Conservation (phyloP, 1,284 basidiomycete genomes). For the Cronartium ribicola region DNA sequence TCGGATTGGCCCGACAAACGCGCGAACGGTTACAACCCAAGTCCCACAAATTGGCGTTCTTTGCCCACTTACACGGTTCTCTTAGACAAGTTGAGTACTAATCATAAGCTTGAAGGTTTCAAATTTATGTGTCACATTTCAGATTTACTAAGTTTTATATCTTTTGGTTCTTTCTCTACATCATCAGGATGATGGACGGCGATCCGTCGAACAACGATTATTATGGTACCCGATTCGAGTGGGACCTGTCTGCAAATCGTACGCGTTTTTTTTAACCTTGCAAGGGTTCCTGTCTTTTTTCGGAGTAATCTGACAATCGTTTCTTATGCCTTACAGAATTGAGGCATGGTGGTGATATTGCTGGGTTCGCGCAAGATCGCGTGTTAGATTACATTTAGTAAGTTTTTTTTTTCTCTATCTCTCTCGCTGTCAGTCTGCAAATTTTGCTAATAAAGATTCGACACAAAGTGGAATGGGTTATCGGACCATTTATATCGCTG, state of each 20-base stretch:
- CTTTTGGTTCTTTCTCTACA: not conserved
- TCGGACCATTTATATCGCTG: conserved; percentile 76
- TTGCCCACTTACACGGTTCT: conserved; percentile 79
- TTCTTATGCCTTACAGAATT: conserved; percentile 57
- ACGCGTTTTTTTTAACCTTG: not conserved
- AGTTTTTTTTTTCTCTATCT: conserved; percentile 1
- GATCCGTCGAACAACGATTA: conserved; percentile 84
- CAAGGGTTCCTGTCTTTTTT: not conserved
- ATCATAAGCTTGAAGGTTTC: not conserved
- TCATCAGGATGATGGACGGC: conserved; percentile 57
- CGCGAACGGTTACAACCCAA: conserved; percentile 66
- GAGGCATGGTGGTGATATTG: conserved; percentile 77
- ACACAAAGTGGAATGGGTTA: conserved; percentile 66
- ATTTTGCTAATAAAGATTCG: too few species aligned
- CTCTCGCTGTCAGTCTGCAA: not conserved
- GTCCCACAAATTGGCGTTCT: conserved; percentile 78
- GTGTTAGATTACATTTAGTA: conserved; percentile 71
- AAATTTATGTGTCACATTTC: not conserved
- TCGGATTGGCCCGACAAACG: conserved; percentile 56
- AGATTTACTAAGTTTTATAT: not conserved
- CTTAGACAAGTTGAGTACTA: conserved; percentile 74
- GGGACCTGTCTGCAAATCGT: conserved; percentile 58
- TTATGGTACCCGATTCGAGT: conserved; percentile 72
- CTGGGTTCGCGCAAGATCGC: conserved; percentile 63
- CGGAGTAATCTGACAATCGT: not conserved